Evolutionary conservation across 2,329 filamentous ascomycete species (phyloP), one percentile per base, ranked within the genome.

Genomic region (Fusarium multiceps): DNA sequence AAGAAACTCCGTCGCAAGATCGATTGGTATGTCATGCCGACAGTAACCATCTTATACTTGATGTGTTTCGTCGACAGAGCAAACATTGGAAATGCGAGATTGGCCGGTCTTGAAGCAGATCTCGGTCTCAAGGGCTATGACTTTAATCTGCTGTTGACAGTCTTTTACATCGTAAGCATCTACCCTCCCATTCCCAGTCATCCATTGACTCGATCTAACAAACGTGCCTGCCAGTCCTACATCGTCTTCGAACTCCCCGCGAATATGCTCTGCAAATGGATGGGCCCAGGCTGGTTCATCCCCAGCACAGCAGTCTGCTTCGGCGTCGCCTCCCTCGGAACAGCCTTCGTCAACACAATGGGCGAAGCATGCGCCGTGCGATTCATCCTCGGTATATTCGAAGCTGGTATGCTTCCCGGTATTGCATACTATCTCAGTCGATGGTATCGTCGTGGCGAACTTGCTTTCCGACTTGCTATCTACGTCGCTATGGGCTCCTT

Each of bases 11-110:
- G 60, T 14, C 60, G 53, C 7, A 65, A 65, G 40, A 34, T 65
- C 1, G 62, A 65, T 5, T 65, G 62, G 62, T 46, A 64, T 3
- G 42, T 65, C 3, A 37, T 65, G 46, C 62, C 62, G 8, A 67
- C 67, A 23, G 68, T 69, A 12, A 67, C 62, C 2, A 61, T 69
- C 0, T 4, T 69, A 8, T 70, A 72, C n/a, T 42, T 71, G 12
- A 71, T 92, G 72, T 92, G 89, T 78, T 92, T 92, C 76, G 91
- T 92, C 59, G 90, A 92, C 72, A 84, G 90, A 18, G 88, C 90
- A n/a, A 92, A 92, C 71, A 90, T 93, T 32, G 90, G 89, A 86
- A 63, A 90, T 74, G 88, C 87, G 3, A 83, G 62, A 74, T 89
- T 16, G 86, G 87, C 62, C 1, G 62, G 62, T 2, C 86, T 87